Evolutionary conservation across 2,329 filamentous ascomycete genomes (phyloP).

Genomic region (Claviceps paspali): DNA sequence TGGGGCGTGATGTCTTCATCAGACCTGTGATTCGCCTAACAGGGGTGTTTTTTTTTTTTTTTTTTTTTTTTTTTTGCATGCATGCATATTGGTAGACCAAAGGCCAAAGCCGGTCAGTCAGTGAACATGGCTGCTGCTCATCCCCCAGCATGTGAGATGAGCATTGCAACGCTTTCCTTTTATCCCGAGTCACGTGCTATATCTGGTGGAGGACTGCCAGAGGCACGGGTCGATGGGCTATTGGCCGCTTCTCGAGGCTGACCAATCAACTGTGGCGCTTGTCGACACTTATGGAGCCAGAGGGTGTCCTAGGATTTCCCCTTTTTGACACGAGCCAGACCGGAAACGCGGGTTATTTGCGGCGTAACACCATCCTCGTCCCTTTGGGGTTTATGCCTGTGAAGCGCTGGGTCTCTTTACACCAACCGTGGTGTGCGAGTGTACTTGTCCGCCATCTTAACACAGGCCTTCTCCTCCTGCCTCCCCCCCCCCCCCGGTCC

Average conservation of each 20-base stretch:
- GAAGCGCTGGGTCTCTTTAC: not conserved
- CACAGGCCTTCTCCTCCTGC: not conserved
- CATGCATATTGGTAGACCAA: too few relatives aligned
- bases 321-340: constrained; percentile 16
- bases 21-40: too few relatives aligned
- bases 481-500: constrained; percentile 6
- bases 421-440: not conserved
- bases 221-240: too few relatives aligned
- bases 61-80: too few relatives aligned
- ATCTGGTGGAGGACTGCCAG: too few relatives aligned
- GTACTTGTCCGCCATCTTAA: constrained; percentile 2
- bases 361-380: constrained; percentile 4
- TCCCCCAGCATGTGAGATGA: too few relatives aligned
- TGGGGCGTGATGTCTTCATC: too few relatives aligned
- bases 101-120: too few relatives aligned
- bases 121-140: too few relatives aligned
- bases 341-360: constrained; percentile 2
- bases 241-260: too few relatives aligned
- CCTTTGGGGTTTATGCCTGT: not conserved
- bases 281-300: not conserved
- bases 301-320: constrained; percentile 10
- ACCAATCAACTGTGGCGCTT: not conserved
- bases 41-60: too few relatives aligned
- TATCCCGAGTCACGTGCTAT: not conserved
- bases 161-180: too few relatives aligned